Percentiles rank a stretch among this genome's conserved stretches.
Conservation (phyloP, 805 yeast genomes). For the Novakomyces olei region DNA sequence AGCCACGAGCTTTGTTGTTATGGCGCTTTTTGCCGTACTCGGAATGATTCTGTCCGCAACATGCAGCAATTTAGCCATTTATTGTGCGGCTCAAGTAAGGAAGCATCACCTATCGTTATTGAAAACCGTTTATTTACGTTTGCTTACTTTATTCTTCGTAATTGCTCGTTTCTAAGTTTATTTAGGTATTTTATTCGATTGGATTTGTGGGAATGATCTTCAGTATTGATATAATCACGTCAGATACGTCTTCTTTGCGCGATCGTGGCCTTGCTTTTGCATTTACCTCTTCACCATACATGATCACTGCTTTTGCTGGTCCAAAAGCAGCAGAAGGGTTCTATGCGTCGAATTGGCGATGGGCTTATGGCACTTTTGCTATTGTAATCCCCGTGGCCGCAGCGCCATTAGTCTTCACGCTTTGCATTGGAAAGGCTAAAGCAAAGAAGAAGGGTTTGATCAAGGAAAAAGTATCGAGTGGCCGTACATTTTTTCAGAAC, state of each 20-base stretch:
- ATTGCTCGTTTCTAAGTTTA: too few species aligned
- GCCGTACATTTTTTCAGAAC: slow-evolving; percentile 11
- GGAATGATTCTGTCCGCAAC: slow-evolving; percentile 39
- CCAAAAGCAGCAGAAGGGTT: slow-evolving; percentile 17
- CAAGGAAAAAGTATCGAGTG: slow-evolving; percentile 6
- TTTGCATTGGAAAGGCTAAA: slow-evolving; percentile 14
- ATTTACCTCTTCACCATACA: slow-evolving; percentile 15
- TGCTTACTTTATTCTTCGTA: too few species aligned
- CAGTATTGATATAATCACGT: slow-evolving; percentile 28
- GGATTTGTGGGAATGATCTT: slow-evolving; percentile 39
- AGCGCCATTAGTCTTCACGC: slow-evolving; percentile 13
- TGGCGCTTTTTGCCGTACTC: slow-evolving; percentile 27
- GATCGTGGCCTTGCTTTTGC: slow-evolving; percentile 18
- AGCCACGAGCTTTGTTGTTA: slow-evolving; percentile 23
- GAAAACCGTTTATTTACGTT: too few species aligned
- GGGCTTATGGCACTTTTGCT: slow-evolving; percentile 30
- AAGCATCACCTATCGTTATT: too few species aligned
- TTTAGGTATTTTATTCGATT: slow-evolving; percentile 23
- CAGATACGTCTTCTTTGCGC: slow-evolving; percentile 39
- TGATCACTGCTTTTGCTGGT: slow-evolving; percentile 18
- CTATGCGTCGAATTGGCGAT: slow-evolving; percentile 25
- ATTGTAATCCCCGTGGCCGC: slow-evolving; percentile 22
- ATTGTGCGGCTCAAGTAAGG: slow-evolving; percentile 38
- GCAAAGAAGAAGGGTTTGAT: slow-evolving; percentile 14
- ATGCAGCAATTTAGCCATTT: slow-evolving; percentile 29